These are phyloP conservation scores for Metschnikowia shivogae DNA, from an alignment of 805 yeast genomes.

Conservation along the genomic window DNA sequence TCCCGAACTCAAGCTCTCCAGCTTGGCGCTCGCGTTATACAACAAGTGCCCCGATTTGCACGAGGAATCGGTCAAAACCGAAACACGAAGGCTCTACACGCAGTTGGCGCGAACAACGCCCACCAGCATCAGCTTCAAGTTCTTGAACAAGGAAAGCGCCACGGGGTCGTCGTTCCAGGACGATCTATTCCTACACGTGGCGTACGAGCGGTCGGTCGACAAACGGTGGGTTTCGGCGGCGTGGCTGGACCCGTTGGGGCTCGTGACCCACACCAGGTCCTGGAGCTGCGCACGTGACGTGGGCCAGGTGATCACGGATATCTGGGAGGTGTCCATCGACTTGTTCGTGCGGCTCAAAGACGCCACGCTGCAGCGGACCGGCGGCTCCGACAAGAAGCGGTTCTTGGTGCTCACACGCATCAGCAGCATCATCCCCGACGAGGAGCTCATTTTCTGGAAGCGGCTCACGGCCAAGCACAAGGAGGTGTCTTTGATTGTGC, in stretches of 20 bases:
- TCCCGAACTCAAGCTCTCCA: conserved; percentile 35
- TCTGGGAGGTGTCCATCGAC: conserved; percentile 55
- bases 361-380: conserved; percentile 27
- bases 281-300: conserved; percentile 48
- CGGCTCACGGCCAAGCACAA: conserved; percentile 57
- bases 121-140: conserved; percentile 24
- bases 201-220: conserved; percentile 79
- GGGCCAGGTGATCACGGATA: conserved; percentile 57
- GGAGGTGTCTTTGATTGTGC: conserved; percentile 59
- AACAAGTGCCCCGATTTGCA: conserved; percentile 46
- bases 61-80: conserved; percentile 1
- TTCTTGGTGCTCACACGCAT: conserved; percentile 66
- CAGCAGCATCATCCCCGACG: conserved; percentile 74
- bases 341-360: conserved; percentile 37
- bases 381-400: conserved; percentile 47
- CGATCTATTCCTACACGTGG: conserved; percentile 77
- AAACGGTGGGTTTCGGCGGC: conserved; percentile 82
- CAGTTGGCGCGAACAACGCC: conserved; percentile 38
- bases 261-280: conserved; percentile 54
- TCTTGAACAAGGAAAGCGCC: conserved; percentile 19
- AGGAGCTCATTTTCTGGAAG: conserved; percentile 77
- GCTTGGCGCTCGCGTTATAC: conserved; percentile 52
- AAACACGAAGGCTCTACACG: conserved; percentile 21
- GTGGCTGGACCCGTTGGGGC: conserved; percentile 85
- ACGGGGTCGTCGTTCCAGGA: conserved; percentile 33